Evolutionary conservation across 768 basidiomycete species (phyloP), one percentile per base, ranked within the genome.

Genomic region (Russula lepida): DNA sequence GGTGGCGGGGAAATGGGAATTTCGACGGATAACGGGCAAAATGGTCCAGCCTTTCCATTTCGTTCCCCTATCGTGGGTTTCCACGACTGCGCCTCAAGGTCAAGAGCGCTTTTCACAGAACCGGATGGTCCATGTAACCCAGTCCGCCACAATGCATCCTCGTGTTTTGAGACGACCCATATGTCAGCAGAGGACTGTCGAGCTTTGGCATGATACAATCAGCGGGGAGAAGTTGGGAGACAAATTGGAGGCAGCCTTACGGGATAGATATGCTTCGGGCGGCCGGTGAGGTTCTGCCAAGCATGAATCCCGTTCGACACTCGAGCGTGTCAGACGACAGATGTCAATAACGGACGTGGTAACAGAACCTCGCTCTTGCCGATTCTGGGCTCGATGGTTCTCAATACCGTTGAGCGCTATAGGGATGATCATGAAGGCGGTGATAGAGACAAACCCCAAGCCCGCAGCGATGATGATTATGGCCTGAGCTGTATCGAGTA

Each of bases 1-100:
- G 62, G 62, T 6, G 61, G 61, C 1, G 61, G 56, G 9, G 56
- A 57, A 44, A 35, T 30, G 30, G 53, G 41, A 13, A 56, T 15
- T 9, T 52, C 50, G 3, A 58, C 17, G 1, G 43, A 12, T 39
- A 27, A 23, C 19, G 43, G 1, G n/a, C 21, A 23, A 32, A 1
- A 43, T 11, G 15, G 17, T 12, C 25, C 39, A 25, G 37, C 28
- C 15, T 58, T 58, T 19, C 9, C 39, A 33, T 19, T 41, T 32
- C 17, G 48, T 8, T 28, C 37, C 19, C 30, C 59, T 30, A 11
- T n/a, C 21, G 33, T 13, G 33, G 37, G 15, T 46, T 62, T 55
- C 43, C 57, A 54, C 2, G 39, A 30, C 52, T 65, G 64, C 19
- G 60, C 57, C 56, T 65, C 64, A n/a, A 62, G 46, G 52, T 65